These are phyloP conservation scores for Cinchona pubescens DNA, from an alignment of 257 asterid species.

Conservation along the genomic window DNA sequence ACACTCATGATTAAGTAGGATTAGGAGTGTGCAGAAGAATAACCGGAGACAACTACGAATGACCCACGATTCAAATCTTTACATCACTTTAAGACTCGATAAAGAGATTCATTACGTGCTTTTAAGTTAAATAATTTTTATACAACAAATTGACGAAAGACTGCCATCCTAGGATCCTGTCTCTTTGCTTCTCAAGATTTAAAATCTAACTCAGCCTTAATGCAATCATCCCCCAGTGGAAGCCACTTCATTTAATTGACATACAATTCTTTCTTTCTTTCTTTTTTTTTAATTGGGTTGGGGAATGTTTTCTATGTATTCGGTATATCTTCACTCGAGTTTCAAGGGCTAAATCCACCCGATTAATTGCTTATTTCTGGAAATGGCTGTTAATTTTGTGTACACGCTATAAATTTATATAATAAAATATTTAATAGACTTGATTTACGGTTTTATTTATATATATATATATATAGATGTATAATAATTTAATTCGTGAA, in stretches of 20 bases:
- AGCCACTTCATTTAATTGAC: background rate
- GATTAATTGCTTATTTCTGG: background rate
- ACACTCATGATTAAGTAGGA: constrained; percentile 1
- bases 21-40: constrained; percentile 12
- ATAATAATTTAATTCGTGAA: too few species aligned
- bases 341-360: background rate
- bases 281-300: background rate
- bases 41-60: constrained; percentile 12
- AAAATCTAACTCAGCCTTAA: background rate
- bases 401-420: too few species aligned
- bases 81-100: constrained; percentile 19
- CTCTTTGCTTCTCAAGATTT: constrained; percentile 6
- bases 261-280: background rate
- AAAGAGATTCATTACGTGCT: background rate
- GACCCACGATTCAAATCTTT: constrained; percentile 11
- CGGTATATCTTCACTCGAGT: background rate
- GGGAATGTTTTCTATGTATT: background rate
- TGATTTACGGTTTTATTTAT: too few species aligned
- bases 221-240: constrained; percentile 3
- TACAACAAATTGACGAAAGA: background rate
- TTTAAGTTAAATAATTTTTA: background rate
- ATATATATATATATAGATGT: too few species aligned
- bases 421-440: too few species aligned
- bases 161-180: background rate
- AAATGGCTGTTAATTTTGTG: background rate